Conservation (phyloP, 2,329 filamentous ascomycete genomes). For the Magnaporthiopsis rhizophila region DNA sequence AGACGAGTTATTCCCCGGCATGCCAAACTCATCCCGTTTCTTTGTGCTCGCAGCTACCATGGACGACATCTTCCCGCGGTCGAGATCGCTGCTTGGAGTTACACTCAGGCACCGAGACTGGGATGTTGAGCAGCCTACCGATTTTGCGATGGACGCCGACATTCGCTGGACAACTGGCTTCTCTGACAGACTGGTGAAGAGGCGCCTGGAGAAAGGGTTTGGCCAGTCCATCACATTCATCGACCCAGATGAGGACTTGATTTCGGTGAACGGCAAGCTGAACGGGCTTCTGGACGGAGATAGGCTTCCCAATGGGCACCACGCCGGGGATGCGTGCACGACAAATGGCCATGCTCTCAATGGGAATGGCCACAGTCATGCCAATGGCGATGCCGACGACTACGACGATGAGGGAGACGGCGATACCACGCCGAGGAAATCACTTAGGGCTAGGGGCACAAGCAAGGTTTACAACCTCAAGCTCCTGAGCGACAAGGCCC, state of each 20-base stretch:
- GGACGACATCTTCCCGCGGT: constrained; percentile 31
- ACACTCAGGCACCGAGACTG: constrained; percentile 27
- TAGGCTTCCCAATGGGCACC: constrained; percentile 14
- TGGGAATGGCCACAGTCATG: constrained; percentile 2
- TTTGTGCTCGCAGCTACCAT: constrained; percentile 35
- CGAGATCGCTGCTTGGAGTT: constrained; percentile 22
- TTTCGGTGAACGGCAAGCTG: constrained; percentile 20
- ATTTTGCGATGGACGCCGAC: constrained; percentile 41
- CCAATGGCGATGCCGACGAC: constrained; percentile 25
- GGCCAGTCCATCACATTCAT: constrained; percentile 35
- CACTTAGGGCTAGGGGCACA: constrained; percentile 37
- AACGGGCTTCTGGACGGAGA: constrained; percentile 14
- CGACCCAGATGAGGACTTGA: constrained; percentile 25
- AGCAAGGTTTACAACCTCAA: constrained; percentile 53
- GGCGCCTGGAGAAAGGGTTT: constrained; percentile 31
- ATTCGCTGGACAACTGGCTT: constrained; percentile 37
- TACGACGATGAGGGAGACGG: constrained; percentile 35
- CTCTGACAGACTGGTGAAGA: constrained; percentile 20
- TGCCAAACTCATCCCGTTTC: constrained; percentile 18
- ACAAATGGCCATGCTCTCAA: constrained; percentile 11
- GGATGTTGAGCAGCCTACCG: constrained; percentile 23
- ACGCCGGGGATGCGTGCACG: not conserved
- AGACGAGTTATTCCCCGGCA: constrained; percentile 17
- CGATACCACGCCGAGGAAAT: constrained; percentile 43
- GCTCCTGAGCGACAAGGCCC: constrained; percentile 47